Evolutionary conservation across 2,329 filamentous ascomycete species (phyloP).

Genomic region (Xylogone sp.): DNA sequence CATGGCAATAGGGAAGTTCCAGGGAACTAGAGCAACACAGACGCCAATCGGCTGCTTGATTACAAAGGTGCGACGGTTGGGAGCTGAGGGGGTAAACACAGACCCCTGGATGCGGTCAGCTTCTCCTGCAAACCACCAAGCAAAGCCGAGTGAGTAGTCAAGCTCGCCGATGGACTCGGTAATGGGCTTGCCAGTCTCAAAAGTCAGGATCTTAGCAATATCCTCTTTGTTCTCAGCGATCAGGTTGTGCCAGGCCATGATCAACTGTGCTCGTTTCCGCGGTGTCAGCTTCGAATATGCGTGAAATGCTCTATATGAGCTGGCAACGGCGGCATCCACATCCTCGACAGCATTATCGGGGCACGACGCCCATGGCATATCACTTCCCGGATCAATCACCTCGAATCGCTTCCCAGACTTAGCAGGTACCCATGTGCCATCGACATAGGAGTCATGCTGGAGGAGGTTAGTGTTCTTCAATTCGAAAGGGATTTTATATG

Average conservation of each 20-base stretch:
- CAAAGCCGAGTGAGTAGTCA: slow-evolving; percentile 54
- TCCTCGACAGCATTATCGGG: slow-evolving; percentile 47
- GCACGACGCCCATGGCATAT: slow-evolving; percentile 37
- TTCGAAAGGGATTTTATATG: too few species aligned
- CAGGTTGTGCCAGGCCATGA: slow-evolving; percentile 74
- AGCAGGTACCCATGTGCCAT: slow-evolving; percentile 51
- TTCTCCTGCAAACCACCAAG: slow-evolving; percentile 58
- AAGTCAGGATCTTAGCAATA: slow-evolving; percentile 65
- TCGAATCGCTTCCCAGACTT: slow-evolving; percentile 55
- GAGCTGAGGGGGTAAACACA: slow-evolving; percentile 5
- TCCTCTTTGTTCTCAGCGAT: slow-evolving; percentile 73
- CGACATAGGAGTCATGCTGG: slow-evolving; percentile 47
- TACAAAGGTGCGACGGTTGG: slow-evolving; percentile 9
- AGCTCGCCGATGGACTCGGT: slow-evolving; percentile 56
- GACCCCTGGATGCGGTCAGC: slow-evolving; percentile 13
- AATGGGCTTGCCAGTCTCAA: slow-evolving; percentile 66
- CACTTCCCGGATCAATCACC: slow-evolving; percentile 42
- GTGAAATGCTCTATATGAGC: slow-evolving; percentile 64
- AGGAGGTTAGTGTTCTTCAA: slow-evolving; percentile 37
- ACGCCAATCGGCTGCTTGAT: slow-evolving; percentile 19
- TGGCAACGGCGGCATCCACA: slow-evolving; percentile 56
- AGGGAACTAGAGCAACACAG: slow-evolving; percentile 13
- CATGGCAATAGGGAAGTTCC: slow-evolving; percentile 53
- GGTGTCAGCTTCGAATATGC: slow-evolving; percentile 65
- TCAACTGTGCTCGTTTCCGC: slow-evolving; percentile 65